phyloP scores from a whole-genome alignment of 371 early-diverging fungal genomes.

The Mucor circinelloides region DNA sequence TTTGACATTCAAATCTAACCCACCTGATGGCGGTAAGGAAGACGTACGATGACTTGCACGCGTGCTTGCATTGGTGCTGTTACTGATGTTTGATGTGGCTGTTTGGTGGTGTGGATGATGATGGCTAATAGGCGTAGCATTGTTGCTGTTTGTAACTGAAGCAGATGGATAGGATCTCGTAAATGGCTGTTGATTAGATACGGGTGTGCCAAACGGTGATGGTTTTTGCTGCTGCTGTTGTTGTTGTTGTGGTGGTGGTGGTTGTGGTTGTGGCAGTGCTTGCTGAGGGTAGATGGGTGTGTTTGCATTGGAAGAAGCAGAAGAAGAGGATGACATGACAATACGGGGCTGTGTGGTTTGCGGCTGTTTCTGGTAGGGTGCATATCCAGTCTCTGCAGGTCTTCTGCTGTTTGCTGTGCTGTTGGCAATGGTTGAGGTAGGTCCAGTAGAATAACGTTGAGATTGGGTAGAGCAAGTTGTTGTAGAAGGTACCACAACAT shows the following conservation, averaged over 20 bases:
- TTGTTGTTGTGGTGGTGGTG: too few relatives aligned
- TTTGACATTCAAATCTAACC: slow-evolving; percentile 2
- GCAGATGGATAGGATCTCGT: background rate
- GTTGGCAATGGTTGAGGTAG: background rate
- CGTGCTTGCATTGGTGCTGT: background rate
- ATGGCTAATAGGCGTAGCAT: slow-evolving; percentile 15
- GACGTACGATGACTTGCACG: slow-evolving; percentile 16
- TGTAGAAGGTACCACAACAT: background rate
- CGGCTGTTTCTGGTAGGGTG: slow-evolving; percentile 28
- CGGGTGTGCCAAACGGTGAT: background rate
- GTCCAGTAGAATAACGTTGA: background rate
- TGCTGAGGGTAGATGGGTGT: background rate
- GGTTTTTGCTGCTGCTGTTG: slow-evolving; percentile 18
- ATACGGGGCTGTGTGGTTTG: slow-evolving; percentile 1
- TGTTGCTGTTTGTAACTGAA: background rate
- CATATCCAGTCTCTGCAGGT: slow-evolving; percentile 14
- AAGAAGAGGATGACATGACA: background rate
- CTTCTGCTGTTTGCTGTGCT: background rate
- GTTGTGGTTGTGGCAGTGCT: background rate
- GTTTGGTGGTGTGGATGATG: slow-evolving; percentile 12
- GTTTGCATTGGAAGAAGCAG: background rate
- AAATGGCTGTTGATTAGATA: background rate
- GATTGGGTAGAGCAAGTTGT: background rate
- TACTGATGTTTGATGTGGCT: background rate
- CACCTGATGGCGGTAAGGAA: slow-evolving; percentile 9